phyloP scores from a whole-genome alignment of 2,329 filamentous ascomycete species.

The Aspergillus fructus region DNA sequence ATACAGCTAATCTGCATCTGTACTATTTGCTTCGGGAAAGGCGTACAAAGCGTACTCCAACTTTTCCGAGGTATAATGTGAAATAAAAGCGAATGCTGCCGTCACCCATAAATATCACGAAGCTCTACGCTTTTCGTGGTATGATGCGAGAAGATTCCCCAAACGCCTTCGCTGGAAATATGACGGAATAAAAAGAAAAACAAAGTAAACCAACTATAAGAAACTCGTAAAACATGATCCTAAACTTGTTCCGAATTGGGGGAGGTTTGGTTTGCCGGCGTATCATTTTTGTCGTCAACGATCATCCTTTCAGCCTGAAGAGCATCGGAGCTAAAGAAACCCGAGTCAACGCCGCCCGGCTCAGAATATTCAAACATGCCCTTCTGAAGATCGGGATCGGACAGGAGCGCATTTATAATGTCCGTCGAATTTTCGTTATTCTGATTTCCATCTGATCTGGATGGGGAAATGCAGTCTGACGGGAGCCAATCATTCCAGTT shows the following conservation, averaged over 20 bases:
- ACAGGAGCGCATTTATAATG: conserved; percentile 37
- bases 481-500: conserved; percentile 41
- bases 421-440: conserved; percentile 27
- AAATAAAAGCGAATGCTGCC: conserved; percentile 6
- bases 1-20: neutral
- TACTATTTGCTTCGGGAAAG: neutral
- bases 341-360: conserved; percentile 33
- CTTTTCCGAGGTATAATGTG: neutral
- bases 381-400: conserved; percentile 33
- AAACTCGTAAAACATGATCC: conserved; percentile 21
- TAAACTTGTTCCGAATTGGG: conserved; percentile 15
- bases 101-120: neutral
- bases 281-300: conserved; percentile 24
- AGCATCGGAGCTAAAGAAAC: conserved; percentile 38
- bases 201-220: conserved; percentile 11
- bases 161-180: conserved; percentile 19
- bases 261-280: conserved; percentile 13
- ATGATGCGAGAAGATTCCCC: neutral
- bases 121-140: neutral
- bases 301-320: conserved; percentile 25
- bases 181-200: conserved; percentile 3
- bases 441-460: conserved; percentile 26
- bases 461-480: conserved; percentile 34
- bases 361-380: conserved; percentile 32
- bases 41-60: neutral